Evolutionary conservation across 1,139 yeast species (phyloP).

Genomic region (Protomyces inundatus): DNA sequence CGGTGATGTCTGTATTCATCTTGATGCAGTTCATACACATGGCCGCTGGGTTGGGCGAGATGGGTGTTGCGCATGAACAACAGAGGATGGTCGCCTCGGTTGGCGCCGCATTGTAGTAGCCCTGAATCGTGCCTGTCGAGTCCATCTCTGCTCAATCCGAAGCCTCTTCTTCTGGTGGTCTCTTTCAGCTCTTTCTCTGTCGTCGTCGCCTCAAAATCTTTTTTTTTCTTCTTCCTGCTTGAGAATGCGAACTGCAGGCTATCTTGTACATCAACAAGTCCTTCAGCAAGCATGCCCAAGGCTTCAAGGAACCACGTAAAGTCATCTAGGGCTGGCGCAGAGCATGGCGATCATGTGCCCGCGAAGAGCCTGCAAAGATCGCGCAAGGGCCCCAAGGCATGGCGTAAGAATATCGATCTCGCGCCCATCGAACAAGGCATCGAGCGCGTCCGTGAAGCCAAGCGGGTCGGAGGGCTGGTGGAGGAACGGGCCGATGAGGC

Average conservation of each 20-base stretch:
- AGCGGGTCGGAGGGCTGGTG: constrained; percentile 48
- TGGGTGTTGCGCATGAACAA: constrained; percentile 97
- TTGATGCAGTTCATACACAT: constrained; percentile 98
- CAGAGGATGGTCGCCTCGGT: constrained; percentile 65
- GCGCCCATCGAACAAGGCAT: constrained; percentile 68
- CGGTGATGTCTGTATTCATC: constrained; percentile 87
- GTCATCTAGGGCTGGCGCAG: constrained; percentile 4
- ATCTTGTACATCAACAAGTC: no score
- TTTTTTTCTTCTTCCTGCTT: background rate
- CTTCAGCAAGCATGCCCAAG: background rate
- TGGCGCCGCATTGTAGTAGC: constrained; percentile 26
- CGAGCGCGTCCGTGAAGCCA: constrained; percentile 62
- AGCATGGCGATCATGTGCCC: constrained; percentile 26
- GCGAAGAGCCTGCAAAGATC: constrained; percentile 51
- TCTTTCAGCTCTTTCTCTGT: background rate
- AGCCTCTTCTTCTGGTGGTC: background rate
- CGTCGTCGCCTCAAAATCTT: background rate
- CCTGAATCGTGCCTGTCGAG: constrained; percentile 8
- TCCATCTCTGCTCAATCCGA: background rate
- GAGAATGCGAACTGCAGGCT: no score
- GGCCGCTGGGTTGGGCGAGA: constrained; percentile 74
- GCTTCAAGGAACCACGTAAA: constrained; percentile 18
- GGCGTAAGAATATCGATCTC: constrained; percentile 92
- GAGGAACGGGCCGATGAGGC: constrained; percentile 36
- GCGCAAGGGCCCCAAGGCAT: constrained; percentile 86